Percentiles rank a stretch among this genome's conserved stretches.
Evolutionary conservation across 768 basidiomycete species (phyloP).

Genomic region (Leccinellum rugosiceps): DNA sequence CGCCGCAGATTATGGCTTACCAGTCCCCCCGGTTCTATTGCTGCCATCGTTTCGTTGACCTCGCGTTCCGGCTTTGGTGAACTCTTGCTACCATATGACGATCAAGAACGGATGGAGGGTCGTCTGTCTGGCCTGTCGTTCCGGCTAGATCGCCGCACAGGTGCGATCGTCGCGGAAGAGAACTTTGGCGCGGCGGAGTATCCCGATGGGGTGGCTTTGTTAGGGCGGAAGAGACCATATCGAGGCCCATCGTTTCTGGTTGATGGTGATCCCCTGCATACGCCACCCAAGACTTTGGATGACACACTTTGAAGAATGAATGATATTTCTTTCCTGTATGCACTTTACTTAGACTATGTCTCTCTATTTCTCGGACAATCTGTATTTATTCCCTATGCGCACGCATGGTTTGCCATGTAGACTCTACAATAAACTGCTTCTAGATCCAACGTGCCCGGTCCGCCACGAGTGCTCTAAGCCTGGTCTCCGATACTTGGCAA

Average conservation of each 20-base stretch:
- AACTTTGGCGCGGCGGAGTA: constrained; percentile 12
- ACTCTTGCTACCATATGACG: constrained; percentile 58
- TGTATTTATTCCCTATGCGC: background rate
- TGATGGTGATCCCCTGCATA: constrained; percentile 1
- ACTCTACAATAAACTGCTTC: background rate
- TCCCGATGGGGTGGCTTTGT: constrained; percentile 15
- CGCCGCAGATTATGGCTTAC: constrained; percentile 51
- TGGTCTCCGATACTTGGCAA: no score
- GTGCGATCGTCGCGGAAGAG: constrained; percentile 60
- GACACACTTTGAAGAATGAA: background rate
- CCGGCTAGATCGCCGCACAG: constrained; percentile 53
- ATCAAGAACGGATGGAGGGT: constrained; percentile 39
- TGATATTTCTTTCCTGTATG: no score
- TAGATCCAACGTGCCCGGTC: no score
- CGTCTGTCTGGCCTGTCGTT: constrained; percentile 54
- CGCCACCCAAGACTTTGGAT: constrained; percentile 1
- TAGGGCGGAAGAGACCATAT: constrained; percentile 11
- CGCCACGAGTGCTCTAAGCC: no score
- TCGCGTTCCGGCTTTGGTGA: constrained; percentile 61
- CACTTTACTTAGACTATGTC: background rate
- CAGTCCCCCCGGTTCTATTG: constrained; percentile 59
- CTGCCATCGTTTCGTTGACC: constrained; percentile 52
- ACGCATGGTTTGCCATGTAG: background rate
- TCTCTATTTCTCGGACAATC: background rate
- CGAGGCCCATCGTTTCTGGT: background rate